Conservation (phyloP, 2,329 filamentous ascomycete genomes). For the Sarocladium oryzae region DNA sequence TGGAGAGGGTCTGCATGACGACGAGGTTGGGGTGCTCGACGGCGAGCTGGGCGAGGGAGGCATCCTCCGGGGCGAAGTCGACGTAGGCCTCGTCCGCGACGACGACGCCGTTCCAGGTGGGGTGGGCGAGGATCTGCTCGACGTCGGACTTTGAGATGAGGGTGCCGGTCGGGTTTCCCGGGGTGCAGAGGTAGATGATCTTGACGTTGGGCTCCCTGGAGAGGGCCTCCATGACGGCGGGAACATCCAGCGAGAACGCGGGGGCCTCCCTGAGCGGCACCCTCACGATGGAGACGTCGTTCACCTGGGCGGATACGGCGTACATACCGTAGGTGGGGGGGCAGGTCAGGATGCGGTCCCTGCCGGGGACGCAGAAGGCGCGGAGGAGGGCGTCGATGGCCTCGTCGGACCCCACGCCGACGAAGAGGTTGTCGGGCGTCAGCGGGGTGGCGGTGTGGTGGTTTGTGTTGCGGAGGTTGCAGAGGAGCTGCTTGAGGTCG, state of each 20-base stretch:
- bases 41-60: constrained; percentile 87
- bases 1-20: constrained; percentile 97
- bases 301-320: constrained; percentile 85
- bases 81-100: constrained; percentile 94
- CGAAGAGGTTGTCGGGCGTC: constrained; percentile 78
- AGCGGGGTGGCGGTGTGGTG: constrained; percentile 68
- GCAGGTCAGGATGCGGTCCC: constrained; percentile 87
- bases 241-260: constrained; percentile 66
- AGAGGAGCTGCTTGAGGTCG: constrained; percentile 79
- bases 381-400: constrained; percentile 91
- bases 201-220: constrained; percentile 62
- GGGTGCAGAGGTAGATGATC: constrained; percentile 86
- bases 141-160: constrained; percentile 72
- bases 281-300: constrained; percentile 80
- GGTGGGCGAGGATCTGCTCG: constrained; percentile 68
- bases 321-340: constrained; percentile 99
- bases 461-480: constrained; percentile 80
- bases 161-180: constrained; percentile 86
- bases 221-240: constrained; percentile 60
- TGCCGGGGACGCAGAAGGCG: constrained; percentile 83
- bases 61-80: constrained; percentile 73
- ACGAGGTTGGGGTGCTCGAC: constrained; percentile 90
- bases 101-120: constrained; percentile 91
- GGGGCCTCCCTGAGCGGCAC: constrained; percentile 73
- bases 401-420: constrained; percentile 94